phyloP scores from a whole-genome alignment of 192 early-diverging fungal genomes.

The Diversispora epigaea region DNA sequence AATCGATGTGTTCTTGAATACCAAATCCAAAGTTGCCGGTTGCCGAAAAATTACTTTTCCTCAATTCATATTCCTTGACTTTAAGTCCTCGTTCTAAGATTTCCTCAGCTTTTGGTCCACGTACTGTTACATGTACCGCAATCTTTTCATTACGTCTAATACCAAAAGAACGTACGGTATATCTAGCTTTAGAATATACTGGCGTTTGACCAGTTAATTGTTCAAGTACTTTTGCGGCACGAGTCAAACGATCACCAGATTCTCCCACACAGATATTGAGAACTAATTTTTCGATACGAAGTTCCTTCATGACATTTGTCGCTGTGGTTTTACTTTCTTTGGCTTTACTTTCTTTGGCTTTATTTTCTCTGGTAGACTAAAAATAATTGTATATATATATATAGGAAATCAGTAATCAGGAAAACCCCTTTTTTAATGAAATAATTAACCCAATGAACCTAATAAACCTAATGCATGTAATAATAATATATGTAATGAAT shows the following conservation, averaged over 20 bases:
- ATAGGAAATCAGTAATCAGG: no score
- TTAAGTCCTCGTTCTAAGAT: conserved; percentile 99
- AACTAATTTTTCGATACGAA: conserved; percentile 99
- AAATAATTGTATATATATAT: no score
- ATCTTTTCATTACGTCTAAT: conserved; percentile 99
- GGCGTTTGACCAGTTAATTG: conserved; percentile 99
- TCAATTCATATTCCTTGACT: conserved; percentile 99
- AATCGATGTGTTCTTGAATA: conserved; percentile 99
- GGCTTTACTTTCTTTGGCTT: no score
- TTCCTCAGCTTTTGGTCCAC: conserved; percentile 83
- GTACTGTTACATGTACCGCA: conserved; percentile 97
- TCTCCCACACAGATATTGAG: conserved; percentile 99
- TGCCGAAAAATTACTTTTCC: conserved; percentile 90
- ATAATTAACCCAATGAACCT: no score
- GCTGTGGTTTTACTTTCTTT: conserved; percentile 29
- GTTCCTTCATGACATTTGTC: conserved; percentile 93
- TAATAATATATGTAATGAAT: no score
- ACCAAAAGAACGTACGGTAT: conserved; percentile 99
- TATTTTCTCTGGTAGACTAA: no score
- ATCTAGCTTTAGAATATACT: conserved; percentile 99
- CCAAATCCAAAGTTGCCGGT: conserved; percentile 99
- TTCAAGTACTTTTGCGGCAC: conserved; percentile 99
- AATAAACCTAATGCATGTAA: no score
- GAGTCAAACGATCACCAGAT: conserved; percentile 98
- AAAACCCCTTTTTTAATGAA: no score